Evolutionary conservation across 345 rosid genomes (phyloP).

Genomic region (Passiflora organensis): DNA sequence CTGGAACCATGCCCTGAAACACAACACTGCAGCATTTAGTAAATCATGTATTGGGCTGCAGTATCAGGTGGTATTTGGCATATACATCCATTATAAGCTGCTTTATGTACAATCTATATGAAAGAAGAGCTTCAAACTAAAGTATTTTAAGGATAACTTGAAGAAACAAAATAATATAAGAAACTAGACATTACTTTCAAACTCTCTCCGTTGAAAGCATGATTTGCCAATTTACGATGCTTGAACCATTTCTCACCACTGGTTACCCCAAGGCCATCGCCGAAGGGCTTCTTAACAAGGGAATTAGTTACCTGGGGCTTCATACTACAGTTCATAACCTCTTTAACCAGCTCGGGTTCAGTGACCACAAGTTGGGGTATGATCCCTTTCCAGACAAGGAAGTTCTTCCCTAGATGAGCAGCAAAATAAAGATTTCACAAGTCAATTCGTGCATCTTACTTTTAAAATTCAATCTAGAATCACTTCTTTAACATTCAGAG

Average conservation of each 20-base stretch:
- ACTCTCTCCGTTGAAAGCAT: constrained; percentile 42
- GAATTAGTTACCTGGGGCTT: neutral
- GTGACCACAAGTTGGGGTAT: neutral
- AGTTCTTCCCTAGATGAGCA: constrained; percentile 9
- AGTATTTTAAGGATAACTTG: too few relatives aligned
- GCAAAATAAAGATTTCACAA: too few relatives aligned
- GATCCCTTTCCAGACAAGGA: neutral
- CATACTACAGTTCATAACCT: constrained; percentile 27
- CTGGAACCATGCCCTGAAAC: constrained; percentile 32
- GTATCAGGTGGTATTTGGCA: too few relatives aligned
- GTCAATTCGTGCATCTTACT: too few relatives aligned
- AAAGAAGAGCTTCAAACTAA: neutral
- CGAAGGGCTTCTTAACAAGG: constrained; percentile 17
- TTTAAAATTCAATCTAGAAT: too few relatives aligned
- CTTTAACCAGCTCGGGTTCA: constrained; percentile 34
- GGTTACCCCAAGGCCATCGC: constrained; percentile 31
- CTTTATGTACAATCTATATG: too few relatives aligned
- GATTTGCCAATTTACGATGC: constrained; percentile 38
- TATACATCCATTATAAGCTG: too few relatives aligned
- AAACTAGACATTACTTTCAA: constrained; percentile 24
- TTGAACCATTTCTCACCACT: constrained; percentile 38
- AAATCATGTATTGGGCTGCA: too few relatives aligned
- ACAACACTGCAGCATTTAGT: neutral
- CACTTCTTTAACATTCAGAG: too few relatives aligned
- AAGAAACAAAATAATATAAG: neutral